Base-by-base conservation (phyloP, 1,284 basidiomycete genomes). In the Puccinia hordei region DNA sequence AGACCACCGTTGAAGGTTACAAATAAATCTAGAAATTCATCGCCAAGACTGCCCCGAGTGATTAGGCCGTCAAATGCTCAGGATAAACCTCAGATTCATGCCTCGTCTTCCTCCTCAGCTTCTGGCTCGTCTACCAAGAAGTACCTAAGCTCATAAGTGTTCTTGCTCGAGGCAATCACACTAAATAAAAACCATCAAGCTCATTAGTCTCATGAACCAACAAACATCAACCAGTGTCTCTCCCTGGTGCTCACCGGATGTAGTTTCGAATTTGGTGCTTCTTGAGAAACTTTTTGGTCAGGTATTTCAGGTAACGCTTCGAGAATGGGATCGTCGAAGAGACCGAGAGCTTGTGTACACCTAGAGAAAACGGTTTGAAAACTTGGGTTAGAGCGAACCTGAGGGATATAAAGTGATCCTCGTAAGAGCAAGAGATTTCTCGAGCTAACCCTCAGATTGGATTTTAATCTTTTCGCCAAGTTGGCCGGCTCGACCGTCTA, bases 281-380 rank as follows among this genome's bases (percentile, higher is more conserved):
- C 68, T 79, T 79, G 22, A 79, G 44, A 27, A 79, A 79, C 76
- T 79, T 79, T 46, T 79, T 79, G 38, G 76, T 79, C 19, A 79
- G 53, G 41, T 79, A 79, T 72, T 79, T 79, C 0, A 79, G 51
- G 41, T 79, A 79, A 27, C 76, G 65, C 38, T 79, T 79, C 10
- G 76, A 79, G 55, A 79, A 71, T 13, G 76, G 76, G 46, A 79
- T 79, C 13, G 76, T 79, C 69, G 66, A 79, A 24, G 76, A 59
- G 17, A 79, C 68, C 13, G 76, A 55, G 35, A 79, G 66, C 51
- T 79, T 79, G 44, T 71, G 68, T 17, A 63, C 38, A 46, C 76
- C 76, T 79, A 33, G 30, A 30, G 13, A 6, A 49, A 19, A 22
- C 35, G 24, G 2, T 22, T 12, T 15, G 24, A 46, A 17, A 19